A percentile compares a stretch with the other conserved stretches of the same genome.
These are phyloP conservation scores for Nicotiana knightiana DNA, from an alignment of 257 asterid genomes.

Conservation along the genomic window DNA sequence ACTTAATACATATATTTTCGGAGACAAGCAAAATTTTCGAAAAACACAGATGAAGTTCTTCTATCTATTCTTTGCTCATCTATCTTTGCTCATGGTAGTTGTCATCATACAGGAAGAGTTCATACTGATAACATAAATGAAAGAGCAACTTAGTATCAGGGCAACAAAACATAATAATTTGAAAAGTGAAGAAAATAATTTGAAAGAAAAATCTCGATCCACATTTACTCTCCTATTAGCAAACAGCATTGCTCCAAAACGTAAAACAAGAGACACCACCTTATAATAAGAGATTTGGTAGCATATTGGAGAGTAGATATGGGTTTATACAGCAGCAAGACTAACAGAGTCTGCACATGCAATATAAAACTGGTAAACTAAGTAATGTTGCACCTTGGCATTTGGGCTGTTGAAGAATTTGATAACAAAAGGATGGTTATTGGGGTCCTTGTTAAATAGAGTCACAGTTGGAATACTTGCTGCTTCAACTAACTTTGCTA, in stretches of 20 bases:
- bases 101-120: neutral
- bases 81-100: neutral
- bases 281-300: neutral
- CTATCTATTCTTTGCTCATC: neutral
- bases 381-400: slow-evolving; percentile 48
- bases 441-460: slow-evolving; percentile 71
- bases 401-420: slow-evolving; percentile 60
- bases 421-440: slow-evolving; percentile 66
- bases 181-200: neutral
- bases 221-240: neutral
- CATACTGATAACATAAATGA: neutral
- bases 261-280: neutral
- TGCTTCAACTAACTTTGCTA: slow-evolving; percentile 71
- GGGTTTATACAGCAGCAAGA: neutral
- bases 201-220: neutral
- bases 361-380: neutral
- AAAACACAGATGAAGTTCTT: neutral
- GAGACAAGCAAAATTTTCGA: neutral
- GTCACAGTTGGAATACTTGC: slow-evolving; percentile 71
- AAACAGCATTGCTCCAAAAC: neutral
- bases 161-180: neutral
- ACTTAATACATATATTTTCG: neutral
- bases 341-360: neutral
- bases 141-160: neutral
- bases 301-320: neutral